phyloP scores from a whole-genome alignment of 2,329 filamentous ascomycete species.

The Lasiodiplodia sp. region DNA sequence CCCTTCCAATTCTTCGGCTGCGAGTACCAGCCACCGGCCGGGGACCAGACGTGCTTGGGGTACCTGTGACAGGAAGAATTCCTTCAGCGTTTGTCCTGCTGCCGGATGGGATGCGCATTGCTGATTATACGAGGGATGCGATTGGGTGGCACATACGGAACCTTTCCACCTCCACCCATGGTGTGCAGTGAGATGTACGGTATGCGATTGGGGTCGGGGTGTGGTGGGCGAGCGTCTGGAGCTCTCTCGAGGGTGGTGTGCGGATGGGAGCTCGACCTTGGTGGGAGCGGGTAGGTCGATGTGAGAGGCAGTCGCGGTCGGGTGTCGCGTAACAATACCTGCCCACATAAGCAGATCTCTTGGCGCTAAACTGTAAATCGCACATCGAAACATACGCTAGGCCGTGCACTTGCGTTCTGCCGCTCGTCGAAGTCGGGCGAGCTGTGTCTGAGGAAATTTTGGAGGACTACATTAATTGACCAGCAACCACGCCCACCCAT shows the following conservation, averaged over 20 bases:
- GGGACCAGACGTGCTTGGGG: constrained; percentile 99
- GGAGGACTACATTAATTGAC: constrained; percentile 28
- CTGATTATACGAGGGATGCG: constrained; percentile 34
- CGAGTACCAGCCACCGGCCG: constrained; percentile 95
- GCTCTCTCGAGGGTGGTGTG: constrained; percentile 26
- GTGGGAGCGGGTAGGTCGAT: constrained; percentile 3
- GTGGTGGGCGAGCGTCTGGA: constrained; percentile 33
- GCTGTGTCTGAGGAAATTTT: constrained; percentile 30
- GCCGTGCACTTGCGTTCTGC: constrained; percentile 13
- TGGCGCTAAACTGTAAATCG: not conserved
- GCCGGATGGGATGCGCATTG: constrained; percentile 24
- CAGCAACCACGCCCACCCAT: constrained; percentile 21
- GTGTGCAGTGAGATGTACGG: constrained; percentile 32
- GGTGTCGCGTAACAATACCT: constrained; percentile 29
- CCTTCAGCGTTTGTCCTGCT: constrained; percentile 7
- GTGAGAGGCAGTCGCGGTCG: constrained; percentile 24
- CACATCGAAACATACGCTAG: not conserved
- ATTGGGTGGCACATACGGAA: constrained; percentile 60
- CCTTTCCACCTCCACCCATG: constrained; percentile 68
- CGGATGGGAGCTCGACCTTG: constrained; percentile 10
- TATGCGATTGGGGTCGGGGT: constrained; percentile 36
- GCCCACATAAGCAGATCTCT: constrained; percentile 29
- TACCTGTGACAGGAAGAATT: constrained; percentile 65
- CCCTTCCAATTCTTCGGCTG: constrained; percentile 94
- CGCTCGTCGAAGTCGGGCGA: constrained; percentile 27